Percentiles rank a stretch among this genome's conserved stretches.
These are phyloP conservation scores for Cutaneotrichosporon cavernicola DNA, from an alignment of 1,284 basidiomycete species.

Conservation along the genomic window DNA sequence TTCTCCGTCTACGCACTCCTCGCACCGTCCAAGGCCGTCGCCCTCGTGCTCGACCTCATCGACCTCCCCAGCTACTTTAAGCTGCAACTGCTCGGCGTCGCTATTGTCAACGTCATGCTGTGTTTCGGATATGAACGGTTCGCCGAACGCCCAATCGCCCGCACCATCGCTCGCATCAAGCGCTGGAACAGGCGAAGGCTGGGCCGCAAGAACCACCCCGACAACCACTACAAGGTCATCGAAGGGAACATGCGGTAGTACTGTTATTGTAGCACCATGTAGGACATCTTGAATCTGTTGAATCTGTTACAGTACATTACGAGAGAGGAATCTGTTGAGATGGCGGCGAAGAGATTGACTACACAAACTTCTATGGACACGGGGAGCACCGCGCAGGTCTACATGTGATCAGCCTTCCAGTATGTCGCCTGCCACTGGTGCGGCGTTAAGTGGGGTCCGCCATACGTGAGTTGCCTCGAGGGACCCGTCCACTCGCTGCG, in stretches of 20 bases:
- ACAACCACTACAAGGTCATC: constrained; percentile 58
- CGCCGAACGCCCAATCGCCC: constrained; percentile 65
- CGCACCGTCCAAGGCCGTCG: constrained; percentile 64
- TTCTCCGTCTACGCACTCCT: constrained; percentile 77
- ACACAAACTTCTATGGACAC: too few relatives aligned
- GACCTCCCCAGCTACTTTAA: constrained; percentile 69
- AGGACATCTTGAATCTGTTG: not conserved
- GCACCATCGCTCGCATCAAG: constrained; percentile 55
- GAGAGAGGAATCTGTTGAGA: not conserved
- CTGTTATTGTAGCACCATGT: constrained; percentile 4
- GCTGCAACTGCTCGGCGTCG: constrained; percentile 67
- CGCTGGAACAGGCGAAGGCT: constrained; percentile 38
- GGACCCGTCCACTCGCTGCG: not conserved
- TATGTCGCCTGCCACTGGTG: not conserved
- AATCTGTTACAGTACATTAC: not conserved
- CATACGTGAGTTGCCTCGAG: not conserved
- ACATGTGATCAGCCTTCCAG: not conserved
- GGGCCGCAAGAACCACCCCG: constrained; percentile 47
- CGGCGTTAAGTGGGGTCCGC: not conserved
- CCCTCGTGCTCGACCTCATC: constrained; percentile 74
- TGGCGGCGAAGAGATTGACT: not conserved
- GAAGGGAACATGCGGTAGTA: constrained; percentile 32
- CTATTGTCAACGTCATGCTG: constrained; percentile 67
- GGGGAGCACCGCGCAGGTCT: too few relatives aligned
- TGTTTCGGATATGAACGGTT: constrained; percentile 80